These are phyloP conservation scores for Pseudogymnoascus sp. DNA, from an alignment of 2,329 filamentous ascomycete species.

Conservation along the genomic window DNA sequence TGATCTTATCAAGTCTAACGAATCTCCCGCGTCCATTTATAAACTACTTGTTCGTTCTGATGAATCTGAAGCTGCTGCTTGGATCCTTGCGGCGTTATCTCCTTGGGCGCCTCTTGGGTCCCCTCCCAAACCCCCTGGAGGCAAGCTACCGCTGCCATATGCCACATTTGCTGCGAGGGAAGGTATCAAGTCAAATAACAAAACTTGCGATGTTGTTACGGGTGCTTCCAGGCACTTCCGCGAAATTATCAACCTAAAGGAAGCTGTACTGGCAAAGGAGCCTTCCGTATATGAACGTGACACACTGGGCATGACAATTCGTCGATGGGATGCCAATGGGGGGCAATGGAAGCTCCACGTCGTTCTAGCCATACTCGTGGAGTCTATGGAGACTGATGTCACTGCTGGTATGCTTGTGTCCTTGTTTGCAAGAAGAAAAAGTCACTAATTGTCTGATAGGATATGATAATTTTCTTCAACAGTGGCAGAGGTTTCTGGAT, in stretches of 20 bases:
- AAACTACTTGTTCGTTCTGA: slow-evolving; percentile 51
- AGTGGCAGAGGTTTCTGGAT: slow-evolving; percentile 50
- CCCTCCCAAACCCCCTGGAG: slow-evolving; percentile 30
- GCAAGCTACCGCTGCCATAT: slow-evolving; percentile 49
- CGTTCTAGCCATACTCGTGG: slow-evolving; percentile 58
- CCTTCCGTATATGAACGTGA: slow-evolving; percentile 48
- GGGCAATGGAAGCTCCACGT: slow-evolving; percentile 66
- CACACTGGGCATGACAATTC: slow-evolving; percentile 65
- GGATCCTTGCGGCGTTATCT: slow-evolving; percentile 66
- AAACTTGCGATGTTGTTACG: slow-evolving; percentile 59
- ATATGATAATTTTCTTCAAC: slow-evolving; percentile 34
- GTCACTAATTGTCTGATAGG: slow-evolving; percentile 14
- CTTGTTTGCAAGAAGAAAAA: slow-evolving; percentile 4
- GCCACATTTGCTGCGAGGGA: slow-evolving; percentile 62
- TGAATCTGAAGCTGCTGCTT: slow-evolving; percentile 64
- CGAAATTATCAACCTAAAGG: slow-evolving; percentile 58
- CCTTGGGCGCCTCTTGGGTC: slow-evolving; percentile 56
- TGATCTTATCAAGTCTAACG: slow-evolving; percentile 39
- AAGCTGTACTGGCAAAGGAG: slow-evolving; percentile 40
- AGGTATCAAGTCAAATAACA: slow-evolving; percentile 74
- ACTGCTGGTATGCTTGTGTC: slow-evolving; percentile 31
- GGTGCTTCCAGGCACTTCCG: slow-evolving; percentile 54
- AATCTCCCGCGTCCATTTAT: slow-evolving; percentile 41
- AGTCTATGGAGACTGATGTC: slow-evolving; percentile 42
- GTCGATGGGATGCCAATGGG: slow-evolving; percentile 56